A percentile compares a stretch with the other conserved stretches of the same genome.
phyloP scores from a whole-genome alignment of 208 protist genomes.

The Trypanosoma mega region DNA sequence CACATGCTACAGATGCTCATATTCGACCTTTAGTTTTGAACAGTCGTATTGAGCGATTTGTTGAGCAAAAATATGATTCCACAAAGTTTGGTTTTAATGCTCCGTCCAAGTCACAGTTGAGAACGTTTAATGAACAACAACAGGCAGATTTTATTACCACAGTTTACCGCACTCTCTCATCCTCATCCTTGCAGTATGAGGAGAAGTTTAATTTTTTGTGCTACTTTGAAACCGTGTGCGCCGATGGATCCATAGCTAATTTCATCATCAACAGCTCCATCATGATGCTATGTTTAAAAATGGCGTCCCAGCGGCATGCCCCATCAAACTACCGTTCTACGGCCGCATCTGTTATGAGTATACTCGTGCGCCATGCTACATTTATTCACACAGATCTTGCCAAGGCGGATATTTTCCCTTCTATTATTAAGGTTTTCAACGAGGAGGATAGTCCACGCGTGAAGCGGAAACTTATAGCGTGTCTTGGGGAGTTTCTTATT shows the following conservation, averaged over 20 bases:
- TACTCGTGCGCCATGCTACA: conserved; percentile 85
- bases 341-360: conserved; percentile 80
- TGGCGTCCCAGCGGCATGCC: conserved; percentile 49
- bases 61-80: conserved; percentile 65
- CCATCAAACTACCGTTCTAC: conserved; percentile 49
- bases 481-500: conserved; percentile 89
- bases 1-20: conserved; percentile 75
- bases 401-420: conserved; percentile 59
- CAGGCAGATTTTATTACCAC: conserved; percentile 56
- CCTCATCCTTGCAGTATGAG: conserved; percentile 21
- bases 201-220: conserved; percentile 82
- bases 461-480: conserved; percentile 73
- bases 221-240: conserved; percentile 85
- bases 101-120: conserved; percentile 57
- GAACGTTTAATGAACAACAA: conserved; percentile 36
- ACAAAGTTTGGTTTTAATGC: conserved; percentile 57
- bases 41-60: conserved; percentile 80
- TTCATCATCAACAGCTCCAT: conserved; percentile 90
- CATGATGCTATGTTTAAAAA: conserved; percentile 84
- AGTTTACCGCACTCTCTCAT: conserved; percentile 49
- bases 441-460: conserved; percentile 60
- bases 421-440: conserved; percentile 51
- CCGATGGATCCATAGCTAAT: conserved; percentile 74
- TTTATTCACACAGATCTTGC: conserved; percentile 72
- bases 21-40: conserved; percentile 90